A percentile compares a stretch with the other conserved stretches of the same genome.
These are phyloP conservation scores for Sonneratia alba DNA, from an alignment of 345 rosid genomes.

Conservation along the genomic window DNA sequence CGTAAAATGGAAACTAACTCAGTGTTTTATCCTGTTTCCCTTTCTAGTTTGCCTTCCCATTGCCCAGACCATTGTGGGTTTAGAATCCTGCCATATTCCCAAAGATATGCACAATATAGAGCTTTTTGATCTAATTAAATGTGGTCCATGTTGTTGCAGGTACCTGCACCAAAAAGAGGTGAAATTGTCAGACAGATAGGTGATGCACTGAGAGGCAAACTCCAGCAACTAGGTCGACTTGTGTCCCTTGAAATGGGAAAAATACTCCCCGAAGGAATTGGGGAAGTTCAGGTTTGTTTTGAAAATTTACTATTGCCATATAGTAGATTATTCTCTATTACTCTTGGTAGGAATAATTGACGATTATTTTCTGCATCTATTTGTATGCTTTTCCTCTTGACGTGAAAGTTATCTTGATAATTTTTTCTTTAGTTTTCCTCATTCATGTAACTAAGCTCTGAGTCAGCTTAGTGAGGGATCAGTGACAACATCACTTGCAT, in stretches of 20 bases:
- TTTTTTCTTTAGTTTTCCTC: background rate
- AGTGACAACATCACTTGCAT: background rate
- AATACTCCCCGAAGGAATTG: slow-evolving; percentile 90
- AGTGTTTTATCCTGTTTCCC: background rate
- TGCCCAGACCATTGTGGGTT: background rate
- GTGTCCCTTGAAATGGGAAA: slow-evolving; percentile 98
- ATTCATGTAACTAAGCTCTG: background rate
- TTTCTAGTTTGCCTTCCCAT: background rate
- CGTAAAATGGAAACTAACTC: background rate
- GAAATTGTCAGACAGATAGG: slow-evolving; percentile 95
- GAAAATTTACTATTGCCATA: background rate
- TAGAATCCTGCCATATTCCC: background rate
- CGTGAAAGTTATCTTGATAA: background rate
- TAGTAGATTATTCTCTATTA: background rate
- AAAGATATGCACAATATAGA: background rate
- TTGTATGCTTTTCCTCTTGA: background rate
- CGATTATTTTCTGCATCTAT: background rate
- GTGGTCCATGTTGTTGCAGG: slow-evolving; percentile 26
- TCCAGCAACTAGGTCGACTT: slow-evolving; percentile 72
- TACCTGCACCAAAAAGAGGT: slow-evolving; percentile 97
- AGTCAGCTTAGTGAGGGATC: background rate
- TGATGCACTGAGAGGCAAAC: slow-evolving; percentile 75
- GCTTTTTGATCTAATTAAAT: background rate
- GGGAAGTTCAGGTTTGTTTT: slow-evolving; percentile 79
- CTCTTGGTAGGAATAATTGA: background rate